Evolutionary conservation across 2,329 filamentous ascomycete genomes (phyloP), one percentile per base, ranked within the genome.

Genomic region (Gaeumannomyces sp.): DNA sequence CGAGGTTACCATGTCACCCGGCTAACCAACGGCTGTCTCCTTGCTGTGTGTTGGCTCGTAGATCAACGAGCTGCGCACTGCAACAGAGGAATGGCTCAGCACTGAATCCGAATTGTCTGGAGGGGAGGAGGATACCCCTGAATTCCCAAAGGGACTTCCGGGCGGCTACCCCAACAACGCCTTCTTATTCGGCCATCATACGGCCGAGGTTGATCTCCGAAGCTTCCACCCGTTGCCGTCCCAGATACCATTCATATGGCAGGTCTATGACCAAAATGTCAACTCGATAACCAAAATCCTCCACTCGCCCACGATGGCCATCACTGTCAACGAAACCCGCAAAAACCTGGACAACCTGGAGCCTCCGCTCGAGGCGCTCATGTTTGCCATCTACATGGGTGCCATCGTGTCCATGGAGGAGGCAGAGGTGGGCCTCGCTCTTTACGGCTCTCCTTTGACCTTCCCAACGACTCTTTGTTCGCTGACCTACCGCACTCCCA

Each of bases 141-240:
- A 79, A 65, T 72, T 80, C 65, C 68, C 78, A 33, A 72, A 75
- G 28, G 74, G 76, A 25, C 70, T 73, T 5, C 60, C 73, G 6
- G 64, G 72, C 3, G 68, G 76, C 14, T 38, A 58, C n/a, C 83
- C 86, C 66, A 88, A 91, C 68, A 89, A 92, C 64, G 83, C 84
- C 29, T 93, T 91, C 73, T 80, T 93, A 31, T 84, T 93, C 67
- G 89, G 89, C 10, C 91, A 90, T 73, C 87, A 84, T 66, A 92
- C 89, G 1, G 81, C 84, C n/a, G 85, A 85, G 68, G 86, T 91
- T 31, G 85, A 92, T 69, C 77, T 92, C 68, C 76, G 82, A 25
- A 78, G 81, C 58, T 77, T 90, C 19, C 89, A 92, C 69, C 90
- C 90, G 1, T 71, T 86, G 0, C 83, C 87, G 0, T 85, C 85